Evolutionary conservation across 495 filamentous ascomycete genomes (phyloP), one percentile per base, ranked within the genome.

Genomic region (Neurospora sp.): DNA sequence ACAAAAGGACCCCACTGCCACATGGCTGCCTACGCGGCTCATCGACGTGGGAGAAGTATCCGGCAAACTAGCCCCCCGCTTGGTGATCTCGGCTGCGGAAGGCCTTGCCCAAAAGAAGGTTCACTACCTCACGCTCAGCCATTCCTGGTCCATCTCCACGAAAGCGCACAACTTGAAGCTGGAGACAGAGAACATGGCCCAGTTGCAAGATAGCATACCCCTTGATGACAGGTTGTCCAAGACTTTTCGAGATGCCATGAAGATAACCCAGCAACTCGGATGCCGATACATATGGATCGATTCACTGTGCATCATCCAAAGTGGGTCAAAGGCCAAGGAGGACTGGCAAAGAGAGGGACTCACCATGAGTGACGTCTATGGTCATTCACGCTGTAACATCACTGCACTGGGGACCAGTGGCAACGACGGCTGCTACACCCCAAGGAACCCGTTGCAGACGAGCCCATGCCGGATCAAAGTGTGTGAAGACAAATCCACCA

Each of bases 291-390:
- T 62, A 0, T 62, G 54, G 54, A 62, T 62, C 13, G 54, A 62
- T 62, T 62, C 54, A 2, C 13, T 62, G 5, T 74, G 73, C 38
- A 74, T 74, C 54, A 72, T 74, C 34, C 73, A 74, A 38, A 31
- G 13, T 62, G 54, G 54, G 7, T 0, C 54, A 31, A 40, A 74
- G 15, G 62, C 62, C 10, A 62, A 45, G n/a, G 37, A 37, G 2
- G 73, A 74, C 36, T 74, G 73, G 73, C n/a, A 38, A 37, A 42
- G 43, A 2, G 73, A 74, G 6, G 73, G 70, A 1, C 70, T 74
- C 21, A 72, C 62, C n/a, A 74, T 74, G 73, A 71, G 70, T 3
- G 69, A 45, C 19, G 73, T 74, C 0, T 74, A 74, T 2, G 73
- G 73, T 2, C 48, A 71, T 17, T 48, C 70, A 0, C 39, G 24